Percentiles rank a stretch among this genome's conserved stretches.
Conservation (phyloP, 805 yeast species). For the Tetrapisispora arboricola region DNA sequence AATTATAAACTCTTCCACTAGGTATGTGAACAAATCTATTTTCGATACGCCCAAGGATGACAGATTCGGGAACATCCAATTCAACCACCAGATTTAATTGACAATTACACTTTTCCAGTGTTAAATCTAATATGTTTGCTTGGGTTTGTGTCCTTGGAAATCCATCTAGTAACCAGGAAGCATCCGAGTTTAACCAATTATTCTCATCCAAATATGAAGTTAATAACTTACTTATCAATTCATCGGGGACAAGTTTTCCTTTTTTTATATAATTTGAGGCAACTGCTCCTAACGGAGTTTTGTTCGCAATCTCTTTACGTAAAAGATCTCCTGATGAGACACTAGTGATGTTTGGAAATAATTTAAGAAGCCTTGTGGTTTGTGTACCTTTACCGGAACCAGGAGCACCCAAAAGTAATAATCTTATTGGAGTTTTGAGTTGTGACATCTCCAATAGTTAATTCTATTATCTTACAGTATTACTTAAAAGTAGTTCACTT, state of each 20-base stretch:
- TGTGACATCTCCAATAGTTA: background rate
- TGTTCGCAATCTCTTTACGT: constrained; percentile 50
- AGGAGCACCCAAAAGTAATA: constrained; percentile 82
- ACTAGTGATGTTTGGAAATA: constrained; percentile 43
- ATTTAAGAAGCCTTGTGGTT: constrained; percentile 51
- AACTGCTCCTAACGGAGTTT: constrained; percentile 43
- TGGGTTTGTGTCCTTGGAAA: constrained; percentile 78
- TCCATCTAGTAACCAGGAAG: constrained; percentile 79
- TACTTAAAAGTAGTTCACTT: no score
- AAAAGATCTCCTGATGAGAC: constrained; percentile 80
- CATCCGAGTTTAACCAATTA: constrained; percentile 30
- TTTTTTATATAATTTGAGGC: constrained; percentile 47
- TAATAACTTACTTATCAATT: constrained; percentile 45
- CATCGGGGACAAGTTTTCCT: constrained; percentile 72
- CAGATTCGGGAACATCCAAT: constrained; percentile 75
- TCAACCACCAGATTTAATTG: constrained; percentile 71
- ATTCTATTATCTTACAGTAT: background rate
- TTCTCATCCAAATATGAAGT: constrained; percentile 18
- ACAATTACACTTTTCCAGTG: constrained; percentile 31
- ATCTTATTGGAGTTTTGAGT: constrained; percentile 39
- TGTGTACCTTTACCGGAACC: constrained; percentile 95
- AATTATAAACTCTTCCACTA: constrained; percentile 79
- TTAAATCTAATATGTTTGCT: constrained; percentile 47
- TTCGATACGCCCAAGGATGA: constrained; percentile 70
- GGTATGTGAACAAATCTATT: constrained; percentile 77